Conservation (phyloP, 179 eudicot genomes). For the Corrigiola litoralis region DNA sequence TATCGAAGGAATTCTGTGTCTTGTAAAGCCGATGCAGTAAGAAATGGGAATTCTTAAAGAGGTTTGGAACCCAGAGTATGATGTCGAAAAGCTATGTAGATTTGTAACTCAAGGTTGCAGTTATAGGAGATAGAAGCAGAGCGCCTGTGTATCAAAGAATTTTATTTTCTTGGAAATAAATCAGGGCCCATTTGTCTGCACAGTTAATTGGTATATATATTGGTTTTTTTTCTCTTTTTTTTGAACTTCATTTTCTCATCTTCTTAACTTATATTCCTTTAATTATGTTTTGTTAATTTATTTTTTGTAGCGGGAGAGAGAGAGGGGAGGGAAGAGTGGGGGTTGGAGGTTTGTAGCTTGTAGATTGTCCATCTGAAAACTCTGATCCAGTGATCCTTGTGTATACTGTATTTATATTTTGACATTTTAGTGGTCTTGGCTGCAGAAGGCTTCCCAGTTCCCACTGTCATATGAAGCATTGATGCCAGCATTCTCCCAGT, state of each 20-base stretch:
- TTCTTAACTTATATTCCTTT: neutral
- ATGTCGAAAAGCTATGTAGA: constrained; percentile 31
- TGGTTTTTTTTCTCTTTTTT: neutral
- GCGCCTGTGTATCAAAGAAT: constrained; percentile 5
- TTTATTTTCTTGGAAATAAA: constrained; percentile 26
- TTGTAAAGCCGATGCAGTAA: constrained; percentile 1
- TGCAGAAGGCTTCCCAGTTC: no score
- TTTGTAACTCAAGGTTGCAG: constrained; percentile 25
- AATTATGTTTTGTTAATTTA: neutral
- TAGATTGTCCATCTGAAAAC: no score
- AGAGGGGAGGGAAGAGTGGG: no score
- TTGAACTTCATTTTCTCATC: neutral
- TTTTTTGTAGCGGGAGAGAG: no score
- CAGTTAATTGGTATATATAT: constrained; percentile 25
- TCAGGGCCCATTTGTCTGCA: constrained; percentile 24
- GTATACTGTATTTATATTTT: no score
- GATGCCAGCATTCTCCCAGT: no score
- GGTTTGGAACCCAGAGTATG: constrained; percentile 11
- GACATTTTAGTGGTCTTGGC: no score
- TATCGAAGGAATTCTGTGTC: constrained; percentile 5
- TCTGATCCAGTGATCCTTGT: no score
- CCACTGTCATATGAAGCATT: no score
- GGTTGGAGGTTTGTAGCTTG: no score
- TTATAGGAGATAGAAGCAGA: constrained; percentile 26
- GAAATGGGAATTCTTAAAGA: constrained; percentile 1